Conservation (phyloP, 345 rosid species). For the Limnanthes douglasii region DNA sequence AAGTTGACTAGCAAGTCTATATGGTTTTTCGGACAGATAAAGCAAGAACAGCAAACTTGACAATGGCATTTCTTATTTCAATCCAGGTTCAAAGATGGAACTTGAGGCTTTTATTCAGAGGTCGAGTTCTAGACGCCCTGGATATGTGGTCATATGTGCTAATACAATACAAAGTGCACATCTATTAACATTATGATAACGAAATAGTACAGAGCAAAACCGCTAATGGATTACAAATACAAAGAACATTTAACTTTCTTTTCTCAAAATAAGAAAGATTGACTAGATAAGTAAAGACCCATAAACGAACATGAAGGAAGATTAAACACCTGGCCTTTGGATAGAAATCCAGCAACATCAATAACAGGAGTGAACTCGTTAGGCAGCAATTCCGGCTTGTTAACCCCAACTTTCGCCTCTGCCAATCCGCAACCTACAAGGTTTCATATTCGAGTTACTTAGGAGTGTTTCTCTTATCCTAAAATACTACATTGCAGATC, state of each 20-base stretch:
- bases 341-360: slow-evolving; percentile 87
- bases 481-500: not conserved
- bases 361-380: slow-evolving; percentile 66
- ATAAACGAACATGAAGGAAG: not conserved
- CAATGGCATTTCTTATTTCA: too few species aligned
- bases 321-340: slow-evolving; percentile 65
- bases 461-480: not conserved
- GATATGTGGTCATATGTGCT: too few species aligned
- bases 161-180: too few species aligned
- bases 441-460: not conserved
- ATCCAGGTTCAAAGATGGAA: too few species aligned
- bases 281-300: not conserved
- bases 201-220: not conserved
- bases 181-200: too few species aligned
- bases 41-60: too few species aligned
- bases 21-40: too few species aligned
- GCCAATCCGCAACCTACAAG: slow-evolving; percentile 37
- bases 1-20: too few species aligned
- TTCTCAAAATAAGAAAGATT: not conserved
- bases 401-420: slow-evolving; percentile 72
- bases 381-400: slow-evolving; percentile 91
- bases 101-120: too few species aligned
- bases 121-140: too few species aligned
- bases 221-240: not conserved
- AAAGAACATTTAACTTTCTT: too few species aligned